Evolutionary conservation across 768 basidiomycete species (phyloP).

Genomic region (Psilocybe azurescens): DNA sequence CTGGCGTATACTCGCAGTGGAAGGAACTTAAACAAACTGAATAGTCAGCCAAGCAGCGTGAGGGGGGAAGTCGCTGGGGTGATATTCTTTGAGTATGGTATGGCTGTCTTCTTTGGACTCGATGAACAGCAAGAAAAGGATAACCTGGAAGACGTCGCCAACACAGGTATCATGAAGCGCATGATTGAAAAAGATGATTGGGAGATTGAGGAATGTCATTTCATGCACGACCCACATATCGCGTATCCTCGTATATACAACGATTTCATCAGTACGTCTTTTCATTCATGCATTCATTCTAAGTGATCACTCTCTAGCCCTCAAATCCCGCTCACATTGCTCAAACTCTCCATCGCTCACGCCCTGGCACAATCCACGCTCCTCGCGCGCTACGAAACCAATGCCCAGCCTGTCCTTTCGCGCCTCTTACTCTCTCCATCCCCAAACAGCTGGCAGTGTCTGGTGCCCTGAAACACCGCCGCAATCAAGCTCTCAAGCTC

Average conservation of each 20-base stretch:
- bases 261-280: slow-evolving; percentile 87
- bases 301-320: slow-evolving; percentile 51
- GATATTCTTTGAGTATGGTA: slow-evolving; percentile 87
- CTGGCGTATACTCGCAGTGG: slow-evolving; percentile 29
- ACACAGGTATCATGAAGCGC: slow-evolving; percentile 70
- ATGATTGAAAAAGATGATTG: slow-evolving; percentile 71
- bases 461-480: slow-evolving; percentile 75
- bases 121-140: slow-evolving; percentile 76
- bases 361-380: slow-evolving; percentile 95
- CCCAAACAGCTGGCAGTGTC: slow-evolving; percentile 82
- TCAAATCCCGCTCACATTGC: slow-evolving; percentile 90
- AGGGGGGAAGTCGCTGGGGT: slow-evolving; percentile 72
- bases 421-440: slow-evolving; percentile 77
- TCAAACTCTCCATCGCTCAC: slow-evolving; percentile 92
- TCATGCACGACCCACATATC: slow-evolving; percentile 90
- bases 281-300: slow-evolving; percentile 36
- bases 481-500: slow-evolving; percentile 84
- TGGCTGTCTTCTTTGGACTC: slow-evolving; percentile 91
- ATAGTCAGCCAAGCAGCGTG: slow-evolving; percentile 23
- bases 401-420: slow-evolving; percentile 77
- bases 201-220: slow-evolving; percentile 96
- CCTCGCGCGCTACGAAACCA: slow-evolving; percentile 85
- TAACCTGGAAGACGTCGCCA: slow-evolving; percentile 83
- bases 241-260: slow-evolving; percentile 93
- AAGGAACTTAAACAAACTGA: slow-evolving; percentile 15